Evolutionary conservation across 169 alveolate species (phyloP).

Genomic region (Eimeria necatrix): DNA sequence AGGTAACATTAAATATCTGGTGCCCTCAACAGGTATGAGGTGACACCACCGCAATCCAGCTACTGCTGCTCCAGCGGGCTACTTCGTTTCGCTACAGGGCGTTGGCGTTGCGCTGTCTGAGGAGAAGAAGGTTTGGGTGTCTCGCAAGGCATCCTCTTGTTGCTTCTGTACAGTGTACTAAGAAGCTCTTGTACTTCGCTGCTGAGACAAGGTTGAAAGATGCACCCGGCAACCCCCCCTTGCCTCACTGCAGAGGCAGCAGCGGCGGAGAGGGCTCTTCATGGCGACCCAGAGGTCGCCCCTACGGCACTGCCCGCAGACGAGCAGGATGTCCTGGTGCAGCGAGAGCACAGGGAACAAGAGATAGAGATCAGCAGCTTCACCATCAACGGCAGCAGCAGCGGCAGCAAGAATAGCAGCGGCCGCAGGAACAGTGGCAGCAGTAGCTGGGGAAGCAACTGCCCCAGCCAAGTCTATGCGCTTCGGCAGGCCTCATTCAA

Average conservation of each 20-base stretch:
- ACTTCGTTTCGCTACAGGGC: no score
- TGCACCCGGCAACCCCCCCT: constrained; percentile 14
- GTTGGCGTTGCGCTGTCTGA: no score
- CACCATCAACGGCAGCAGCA: background rate
- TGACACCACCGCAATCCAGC: no score
- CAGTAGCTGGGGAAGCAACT: background rate
- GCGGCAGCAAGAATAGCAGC: constrained; percentile 6
- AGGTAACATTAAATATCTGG: no score
- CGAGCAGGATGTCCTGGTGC: background rate
- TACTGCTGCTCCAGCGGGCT: no score
- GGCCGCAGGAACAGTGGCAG: constrained; percentile 15
- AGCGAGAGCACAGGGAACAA: background rate
- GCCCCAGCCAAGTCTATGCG: constrained; percentile 53
- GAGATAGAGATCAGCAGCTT: background rate
- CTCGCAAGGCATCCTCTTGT: background rate
- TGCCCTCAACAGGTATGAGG: no score
- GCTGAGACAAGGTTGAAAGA: background rate
- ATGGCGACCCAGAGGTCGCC: background rate
- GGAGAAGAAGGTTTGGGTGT: no score
- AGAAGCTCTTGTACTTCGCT: background rate
- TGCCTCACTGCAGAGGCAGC: background rate
- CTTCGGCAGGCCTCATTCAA: constrained; percentile 34
- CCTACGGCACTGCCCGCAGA: background rate
- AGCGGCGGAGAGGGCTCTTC: constrained; percentile 3
- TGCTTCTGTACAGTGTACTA: background rate